phyloP scores from a whole-genome alignment of 768 basidiomycete genomes.

The Lyophyllum decastes region DNA sequence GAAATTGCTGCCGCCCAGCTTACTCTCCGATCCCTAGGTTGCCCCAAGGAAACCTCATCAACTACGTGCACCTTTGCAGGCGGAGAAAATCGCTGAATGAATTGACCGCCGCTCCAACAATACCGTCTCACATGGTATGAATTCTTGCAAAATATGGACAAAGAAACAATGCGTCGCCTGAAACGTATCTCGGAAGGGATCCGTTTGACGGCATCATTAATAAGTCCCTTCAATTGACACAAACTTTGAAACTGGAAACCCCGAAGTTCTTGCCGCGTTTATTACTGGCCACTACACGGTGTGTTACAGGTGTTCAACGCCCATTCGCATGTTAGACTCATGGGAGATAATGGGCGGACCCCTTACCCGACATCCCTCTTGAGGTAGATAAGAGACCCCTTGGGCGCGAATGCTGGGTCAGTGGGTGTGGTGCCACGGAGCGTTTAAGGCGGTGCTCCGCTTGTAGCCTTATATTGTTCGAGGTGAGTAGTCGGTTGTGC shows the following conservation, averaged over 20 bases:
- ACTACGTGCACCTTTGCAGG: not conserved
- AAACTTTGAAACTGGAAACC: not conserved
- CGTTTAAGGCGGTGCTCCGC: not conserved
- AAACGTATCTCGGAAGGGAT: not conserved
- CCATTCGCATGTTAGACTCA: not conserved
- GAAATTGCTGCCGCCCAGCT: not conserved
- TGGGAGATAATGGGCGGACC: conserved; percentile 29
- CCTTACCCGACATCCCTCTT: conserved; percentile 45
- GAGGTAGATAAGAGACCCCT: conserved; percentile 1
- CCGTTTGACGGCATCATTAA: not conserved
- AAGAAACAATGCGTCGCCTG: not conserved
- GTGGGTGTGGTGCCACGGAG: not conserved
- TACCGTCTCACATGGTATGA: not conserved
- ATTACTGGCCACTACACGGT: not conserved
- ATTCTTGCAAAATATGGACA: conserved; percentile 1
- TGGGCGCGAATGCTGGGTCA: not conserved
- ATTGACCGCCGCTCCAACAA: not conserved
- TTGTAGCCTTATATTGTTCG: not conserved
- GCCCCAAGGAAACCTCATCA: not conserved
- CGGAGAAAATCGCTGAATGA: not conserved
- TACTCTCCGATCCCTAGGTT: not conserved
- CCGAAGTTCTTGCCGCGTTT: not conserved
- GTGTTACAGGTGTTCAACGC: not conserved
- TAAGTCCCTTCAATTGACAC: not conserved
- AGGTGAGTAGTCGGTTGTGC: not conserved